These are phyloP conservation scores for Heterobasidion annosum DNA, from an alignment of 1,284 basidiomycete genomes.

Conservation along the genomic window DNA sequence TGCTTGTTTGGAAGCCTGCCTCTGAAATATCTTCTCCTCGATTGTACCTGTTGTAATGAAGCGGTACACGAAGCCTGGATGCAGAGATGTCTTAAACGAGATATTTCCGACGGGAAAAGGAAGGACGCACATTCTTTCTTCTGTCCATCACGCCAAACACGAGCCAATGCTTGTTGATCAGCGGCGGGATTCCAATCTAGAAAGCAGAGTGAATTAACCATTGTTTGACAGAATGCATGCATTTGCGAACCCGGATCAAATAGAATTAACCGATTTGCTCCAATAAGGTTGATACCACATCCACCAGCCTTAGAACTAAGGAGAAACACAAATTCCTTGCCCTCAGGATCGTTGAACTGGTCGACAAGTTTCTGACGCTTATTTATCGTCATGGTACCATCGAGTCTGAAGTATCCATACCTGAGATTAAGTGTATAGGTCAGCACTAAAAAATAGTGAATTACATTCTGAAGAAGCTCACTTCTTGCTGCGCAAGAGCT, in stretches of 20 bases:
- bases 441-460: not conserved
- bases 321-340: slow-evolving; percentile 94
- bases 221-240: not conserved
- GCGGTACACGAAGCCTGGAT: slow-evolving; percentile 88
- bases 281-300: slow-evolving; percentile 97
- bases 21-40: slow-evolving; percentile 98
- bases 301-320: slow-evolving; percentile 96
- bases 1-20: slow-evolving; percentile 94
- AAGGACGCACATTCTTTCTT: slow-evolving; percentile 88
- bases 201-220: not conserved
- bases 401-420: slow-evolving; percentile 89
- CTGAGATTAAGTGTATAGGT: slow-evolving; percentile 28
- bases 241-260: slow-evolving; percentile 78
- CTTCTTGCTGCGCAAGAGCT: slow-evolving; percentile 79
- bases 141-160: slow-evolving; percentile 99
- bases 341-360: slow-evolving; percentile 93
- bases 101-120: not conserved
- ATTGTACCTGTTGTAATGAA: slow-evolving; percentile 98
- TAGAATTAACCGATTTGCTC: slow-evolving; percentile 90
- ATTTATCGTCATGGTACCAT: slow-evolving; percentile 88
- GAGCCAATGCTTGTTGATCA: slow-evolving; percentile 96
- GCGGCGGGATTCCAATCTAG: slow-evolving; percentile 95
- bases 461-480: slow-evolving; percentile 22
- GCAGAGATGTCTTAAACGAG: not conserved
- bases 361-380: slow-evolving; percentile 98